Conservation (phyloP, 257 asterid genomes). For the Scutellaria barbata region DNA sequence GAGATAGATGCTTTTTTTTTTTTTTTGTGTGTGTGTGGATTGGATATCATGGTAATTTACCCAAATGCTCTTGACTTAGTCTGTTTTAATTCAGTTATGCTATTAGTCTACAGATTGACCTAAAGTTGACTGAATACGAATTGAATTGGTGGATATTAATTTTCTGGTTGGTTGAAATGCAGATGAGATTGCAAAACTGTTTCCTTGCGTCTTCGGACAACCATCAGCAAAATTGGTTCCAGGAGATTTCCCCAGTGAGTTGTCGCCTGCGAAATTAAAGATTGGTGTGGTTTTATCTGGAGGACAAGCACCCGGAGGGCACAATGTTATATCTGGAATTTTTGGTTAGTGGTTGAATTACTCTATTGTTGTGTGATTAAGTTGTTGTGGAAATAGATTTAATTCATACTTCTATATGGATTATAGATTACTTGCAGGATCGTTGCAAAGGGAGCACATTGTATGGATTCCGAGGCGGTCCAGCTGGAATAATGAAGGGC, state of each 20-base stretch:
- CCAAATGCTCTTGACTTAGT: constrained; percentile 11
- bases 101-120: constrained; percentile 2
- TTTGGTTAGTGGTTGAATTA: constrained; percentile 58
- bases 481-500: constrained; percentile 97
- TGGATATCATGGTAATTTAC: not conserved
- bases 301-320: constrained; percentile 99
- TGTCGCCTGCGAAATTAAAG: constrained; percentile 54
- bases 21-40: not conserved
- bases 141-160: constrained; percentile 1
- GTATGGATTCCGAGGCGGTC: constrained; percentile 98
- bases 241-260: constrained; percentile 45
- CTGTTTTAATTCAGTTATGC: constrained; percentile 3
- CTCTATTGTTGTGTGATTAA: not conserved
- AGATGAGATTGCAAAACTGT: constrained; percentile 94
- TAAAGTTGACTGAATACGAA: constrained; percentile 22
- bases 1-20: not conserved
- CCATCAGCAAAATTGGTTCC: constrained; percentile 86
- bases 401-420: constrained; percentile 24
- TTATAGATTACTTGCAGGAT: constrained; percentile 88
- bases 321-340: constrained; percentile 95
- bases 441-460: constrained; percentile 84
- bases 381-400: not conserved
- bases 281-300: constrained; percentile 96
- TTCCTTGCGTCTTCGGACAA: constrained; percentile 86
- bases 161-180: constrained; percentile 31